phyloP scores from a whole-genome alignment of 2,329 filamentous ascomycete genomes.

The Rutstroemia sp. region DNA sequence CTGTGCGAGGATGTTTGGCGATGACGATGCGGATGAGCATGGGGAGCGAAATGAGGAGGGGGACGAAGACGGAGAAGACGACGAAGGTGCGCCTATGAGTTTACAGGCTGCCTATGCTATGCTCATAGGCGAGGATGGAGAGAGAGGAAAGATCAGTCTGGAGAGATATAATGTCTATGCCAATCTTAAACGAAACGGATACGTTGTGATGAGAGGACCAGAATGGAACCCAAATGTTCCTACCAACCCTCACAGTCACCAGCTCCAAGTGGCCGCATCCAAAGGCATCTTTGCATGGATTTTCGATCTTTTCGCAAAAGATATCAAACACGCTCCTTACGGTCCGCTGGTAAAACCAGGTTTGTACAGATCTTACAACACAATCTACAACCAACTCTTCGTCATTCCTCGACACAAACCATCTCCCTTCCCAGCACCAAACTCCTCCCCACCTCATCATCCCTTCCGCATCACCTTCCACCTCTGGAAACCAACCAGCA shows the following conservation, averaged over 20 bases:
- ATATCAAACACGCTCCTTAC: slow-evolving; percentile 20
- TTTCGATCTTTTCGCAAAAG: slow-evolving; percentile 24
- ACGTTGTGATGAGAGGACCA: slow-evolving; percentile 67
- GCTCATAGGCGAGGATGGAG: slow-evolving; percentile 64
- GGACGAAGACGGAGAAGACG: slow-evolving; percentile 40
- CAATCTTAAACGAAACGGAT: slow-evolving; percentile 74
- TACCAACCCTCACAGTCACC: slow-evolving; percentile 8
- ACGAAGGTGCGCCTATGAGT: slow-evolving; percentile 73
- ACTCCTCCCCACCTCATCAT: slow-evolving; percentile 29
- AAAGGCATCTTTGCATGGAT: slow-evolving; percentile 26
- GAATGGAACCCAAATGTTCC: slow-evolving; percentile 35
- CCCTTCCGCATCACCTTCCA: slow-evolving; percentile 72
- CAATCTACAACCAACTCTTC: slow-evolving; percentile 70
- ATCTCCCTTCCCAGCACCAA: slow-evolving; percentile 21
- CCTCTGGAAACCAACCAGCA: slow-evolving; percentile 65
- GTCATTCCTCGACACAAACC: slow-evolving; percentile 67
- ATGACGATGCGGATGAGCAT: slow-evolving; percentile 34
- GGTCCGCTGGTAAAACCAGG: slow-evolving; percentile 56
- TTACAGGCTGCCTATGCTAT: slow-evolving; percentile 84
- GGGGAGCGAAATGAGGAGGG: slow-evolving; percentile 14
- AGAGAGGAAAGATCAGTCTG: slow-evolving; percentile 53
- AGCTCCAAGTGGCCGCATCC: slow-evolving; percentile 6
- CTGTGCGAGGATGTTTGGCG: slow-evolving; percentile 33
- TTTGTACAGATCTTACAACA: slow-evolving; percentile 57
- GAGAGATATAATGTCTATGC: slow-evolving; percentile 86